phyloP scores from a whole-genome alignment of 768 basidiomycete species.

The Panaeolus cyanescens region DNA sequence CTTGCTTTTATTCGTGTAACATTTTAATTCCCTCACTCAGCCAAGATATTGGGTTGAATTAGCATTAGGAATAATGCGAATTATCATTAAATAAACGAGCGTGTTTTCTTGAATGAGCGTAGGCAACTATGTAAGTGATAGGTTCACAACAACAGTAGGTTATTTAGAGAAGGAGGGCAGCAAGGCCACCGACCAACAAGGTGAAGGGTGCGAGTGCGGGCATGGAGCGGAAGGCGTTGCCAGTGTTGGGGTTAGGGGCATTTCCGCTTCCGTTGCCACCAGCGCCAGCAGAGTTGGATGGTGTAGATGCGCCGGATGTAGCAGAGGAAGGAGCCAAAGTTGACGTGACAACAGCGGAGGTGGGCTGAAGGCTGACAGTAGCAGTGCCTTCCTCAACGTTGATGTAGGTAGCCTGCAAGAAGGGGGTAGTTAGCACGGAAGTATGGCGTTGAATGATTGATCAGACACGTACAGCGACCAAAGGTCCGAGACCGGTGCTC shows the following conservation, averaged over 20 bases:
- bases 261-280: too few species aligned
- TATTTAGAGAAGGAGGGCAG: background rate
- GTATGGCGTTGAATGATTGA: background rate
- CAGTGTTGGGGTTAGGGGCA: background rate
- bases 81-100: background rate
- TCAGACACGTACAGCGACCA: slow-evolving; percentile 53
- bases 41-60: background rate
- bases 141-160: background rate
- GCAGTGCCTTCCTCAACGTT: slow-evolving; percentile 70
- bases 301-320: background rate
- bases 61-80: background rate
- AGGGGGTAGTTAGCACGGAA: background rate
- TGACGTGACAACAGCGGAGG: slow-evolving; percentile 63
- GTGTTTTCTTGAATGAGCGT: background rate
- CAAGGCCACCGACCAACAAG: background rate
- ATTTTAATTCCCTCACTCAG: background rate
- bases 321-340: slow-evolving; percentile 41
- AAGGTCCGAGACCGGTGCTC: slow-evolving; percentile 55
- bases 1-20: background rate
- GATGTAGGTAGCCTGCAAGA: slow-evolving; percentile 64
- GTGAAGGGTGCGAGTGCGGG: background rate
- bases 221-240: background rate
- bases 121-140: too few species aligned
- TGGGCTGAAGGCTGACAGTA: slow-evolving; percentile 51
- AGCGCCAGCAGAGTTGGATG: background rate